Conservation (phyloP, 2,329 filamentous ascomycete genomes). For the Alternaria sp. region DNA sequence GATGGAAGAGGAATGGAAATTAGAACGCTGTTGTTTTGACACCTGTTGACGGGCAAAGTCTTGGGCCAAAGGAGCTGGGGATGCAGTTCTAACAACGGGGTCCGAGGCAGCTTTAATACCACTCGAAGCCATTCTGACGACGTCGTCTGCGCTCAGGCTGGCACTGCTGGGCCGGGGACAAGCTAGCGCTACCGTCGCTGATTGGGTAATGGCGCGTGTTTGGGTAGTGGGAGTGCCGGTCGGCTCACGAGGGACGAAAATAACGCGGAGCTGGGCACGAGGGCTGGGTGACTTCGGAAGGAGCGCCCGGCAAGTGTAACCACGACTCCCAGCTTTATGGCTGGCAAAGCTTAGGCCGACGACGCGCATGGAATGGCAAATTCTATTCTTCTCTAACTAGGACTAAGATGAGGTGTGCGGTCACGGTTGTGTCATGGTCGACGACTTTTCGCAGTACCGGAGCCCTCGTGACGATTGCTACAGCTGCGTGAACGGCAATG, state of each 20-base stretch:
- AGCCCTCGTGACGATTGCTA: conserved; percentile 16
- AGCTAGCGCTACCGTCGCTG: conserved; percentile 25
- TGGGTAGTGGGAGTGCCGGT: conserved; percentile 25
- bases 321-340: conserved; percentile 14
- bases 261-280: conserved; percentile 32
- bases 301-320: conserved; percentile 24
- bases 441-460: neutral
- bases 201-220: conserved; percentile 29
- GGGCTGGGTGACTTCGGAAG: conserved; percentile 28
- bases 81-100: conserved; percentile 47
- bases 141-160: conserved; percentile 27
- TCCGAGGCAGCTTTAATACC: conserved; percentile 46
- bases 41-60: conserved; percentile 65
- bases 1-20: conserved; percentile 66
- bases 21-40: conserved; percentile 63
- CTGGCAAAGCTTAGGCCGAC: conserved; percentile 5
- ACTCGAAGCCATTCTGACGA: conserved; percentile 40
- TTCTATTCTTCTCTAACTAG: neutral
- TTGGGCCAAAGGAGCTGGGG: conserved; percentile 57
- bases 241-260: conserved; percentile 36
- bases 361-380: conserved; percentile 17
- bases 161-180: conserved; percentile 30
- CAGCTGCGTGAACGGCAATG: conserved; percentile 8
- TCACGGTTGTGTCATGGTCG: conserved; percentile 20
- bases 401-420: neutral